These are phyloP conservation scores for Cinchona pubescens DNA, from an alignment of 257 asterid species.

Conservation along the genomic window DNA sequence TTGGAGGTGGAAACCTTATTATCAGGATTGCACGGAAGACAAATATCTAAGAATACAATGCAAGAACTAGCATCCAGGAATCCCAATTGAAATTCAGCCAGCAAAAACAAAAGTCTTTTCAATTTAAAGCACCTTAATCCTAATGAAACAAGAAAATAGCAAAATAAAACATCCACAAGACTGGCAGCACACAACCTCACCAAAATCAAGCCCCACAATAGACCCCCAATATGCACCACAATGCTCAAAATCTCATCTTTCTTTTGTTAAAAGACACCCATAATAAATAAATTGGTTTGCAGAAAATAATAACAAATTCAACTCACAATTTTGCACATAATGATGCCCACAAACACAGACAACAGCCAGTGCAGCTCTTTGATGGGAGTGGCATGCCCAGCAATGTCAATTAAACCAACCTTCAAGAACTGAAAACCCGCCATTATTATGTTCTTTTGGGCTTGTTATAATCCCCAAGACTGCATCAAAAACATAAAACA, in stretches of 20 bases:
- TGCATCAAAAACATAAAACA: neutral
- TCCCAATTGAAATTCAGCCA: neutral
- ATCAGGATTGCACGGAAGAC: slow-evolving; percentile 1
- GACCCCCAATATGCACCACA: neutral
- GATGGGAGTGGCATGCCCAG: slow-evolving; percentile 44
- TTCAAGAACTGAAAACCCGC: slow-evolving; percentile 25
- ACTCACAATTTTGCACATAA: slow-evolving; percentile 87
- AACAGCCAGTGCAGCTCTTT: slow-evolving; percentile 58
- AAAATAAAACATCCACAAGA: neutral
- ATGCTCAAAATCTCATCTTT: neutral
- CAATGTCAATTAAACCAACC: slow-evolving; percentile 36
- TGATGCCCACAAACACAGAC: too few relatives aligned
- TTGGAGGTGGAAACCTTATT: neutral
- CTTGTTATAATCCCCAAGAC: slow-evolving; percentile 1
- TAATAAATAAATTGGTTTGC: neutral
- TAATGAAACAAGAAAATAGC: neutral
- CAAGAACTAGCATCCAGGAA: neutral
- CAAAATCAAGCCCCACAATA: neutral
- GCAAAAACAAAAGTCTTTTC: neutral
- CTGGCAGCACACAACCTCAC: neutral
- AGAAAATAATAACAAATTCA: neutral
- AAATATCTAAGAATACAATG: neutral
- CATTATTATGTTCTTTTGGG: slow-evolving; percentile 25
- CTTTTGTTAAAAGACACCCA: neutral
- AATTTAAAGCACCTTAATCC: too few relatives aligned